Conservation (phyloP, 2,329 filamentous ascomycete genomes). For the Diaporthe ampelina region DNA sequence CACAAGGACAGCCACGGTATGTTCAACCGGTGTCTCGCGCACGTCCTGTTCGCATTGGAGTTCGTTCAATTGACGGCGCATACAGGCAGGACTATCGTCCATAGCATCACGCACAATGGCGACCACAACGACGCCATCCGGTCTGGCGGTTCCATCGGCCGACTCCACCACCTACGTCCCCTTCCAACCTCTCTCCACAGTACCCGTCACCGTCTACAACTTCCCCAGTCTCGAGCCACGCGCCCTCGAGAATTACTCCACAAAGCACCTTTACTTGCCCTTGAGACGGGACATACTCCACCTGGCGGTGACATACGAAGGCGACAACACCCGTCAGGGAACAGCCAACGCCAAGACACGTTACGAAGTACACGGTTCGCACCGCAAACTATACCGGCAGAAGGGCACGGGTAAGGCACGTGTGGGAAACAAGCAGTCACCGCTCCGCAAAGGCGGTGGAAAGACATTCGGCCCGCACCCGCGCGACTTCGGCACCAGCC, state of each 20-base stretch:
- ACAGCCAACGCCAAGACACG: conserved; percentile 88
- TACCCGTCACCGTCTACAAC: conserved; percentile 87
- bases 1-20: conserved; percentile 39
- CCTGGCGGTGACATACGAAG: conserved; percentile 92
- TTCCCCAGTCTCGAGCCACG: conserved; percentile 92
- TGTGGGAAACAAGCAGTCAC: conserved; percentile 84
- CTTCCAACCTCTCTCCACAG: conserved; percentile 65
- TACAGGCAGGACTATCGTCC: conserved; percentile 25
- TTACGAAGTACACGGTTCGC: conserved; percentile 85
- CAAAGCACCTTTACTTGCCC: conserved; percentile 87
- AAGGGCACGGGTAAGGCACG: conserved; percentile 89
- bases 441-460: conserved; percentile 86
- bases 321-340: conserved; percentile 87
- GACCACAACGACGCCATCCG: conserved; percentile 36
- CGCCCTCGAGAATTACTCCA: conserved; percentile 81
- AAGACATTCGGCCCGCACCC: conserved; percentile 92
- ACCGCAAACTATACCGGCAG: conserved; percentile 85
- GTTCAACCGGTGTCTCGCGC: not conserved
- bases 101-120: conserved; percentile 40
- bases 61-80: conserved; percentile 28
- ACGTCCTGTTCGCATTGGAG: conserved; percentile 34
- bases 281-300: conserved; percentile 93
- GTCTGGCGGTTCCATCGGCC: conserved; percentile 40
- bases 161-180: conserved; percentile 44
- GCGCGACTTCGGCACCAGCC: conserved; percentile 86